These are phyloP conservation scores for Echeveria elegans DNA, from an alignment of 164 flowering plant genomes.

Conservation along the genomic window DNA sequence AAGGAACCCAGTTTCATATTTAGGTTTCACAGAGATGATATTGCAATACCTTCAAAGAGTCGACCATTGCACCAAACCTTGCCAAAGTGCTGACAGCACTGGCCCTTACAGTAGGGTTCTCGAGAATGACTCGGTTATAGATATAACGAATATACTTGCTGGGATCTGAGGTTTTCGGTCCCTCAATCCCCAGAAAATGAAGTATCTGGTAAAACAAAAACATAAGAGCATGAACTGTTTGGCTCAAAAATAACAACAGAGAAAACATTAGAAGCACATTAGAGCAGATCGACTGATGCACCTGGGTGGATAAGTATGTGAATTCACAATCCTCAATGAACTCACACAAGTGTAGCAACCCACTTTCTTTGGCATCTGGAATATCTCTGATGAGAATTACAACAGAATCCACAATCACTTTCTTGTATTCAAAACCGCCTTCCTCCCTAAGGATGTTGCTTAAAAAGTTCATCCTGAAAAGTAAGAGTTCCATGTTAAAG, in stretches of 20 bases:
- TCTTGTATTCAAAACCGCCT: conserved; percentile 99
- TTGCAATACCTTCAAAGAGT: conserved; percentile 71
- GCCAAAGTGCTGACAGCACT: conserved; percentile 97
- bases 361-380: conserved; percentile 97
- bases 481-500: neutral
- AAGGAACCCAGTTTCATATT: neutral
- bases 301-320: conserved; percentile 97
- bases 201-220: conserved; percentile 47
- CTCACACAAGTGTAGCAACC: conserved; percentile 95
- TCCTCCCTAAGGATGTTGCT: conserved; percentile 97
- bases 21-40: neutral
- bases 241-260: too few species aligned
- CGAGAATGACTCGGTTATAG: conserved; percentile 94
- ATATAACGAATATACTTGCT: conserved; percentile 93
- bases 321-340: conserved; percentile 99
- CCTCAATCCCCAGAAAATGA: conserved; percentile 94
- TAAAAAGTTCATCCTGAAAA: conserved; percentile 84
- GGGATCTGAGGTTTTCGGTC: conserved; percentile 92
- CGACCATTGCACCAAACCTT: conserved; percentile 87
- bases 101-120: conserved; percentile 98
- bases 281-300: conserved; percentile 14
- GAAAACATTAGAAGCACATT: too few species aligned
- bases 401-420: conserved; percentile 94
- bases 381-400: conserved; percentile 92
- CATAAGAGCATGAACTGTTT: neutral